Base-by-base conservation (phyloP, 306 rosid species). In the Corylus avellana region DNA sequence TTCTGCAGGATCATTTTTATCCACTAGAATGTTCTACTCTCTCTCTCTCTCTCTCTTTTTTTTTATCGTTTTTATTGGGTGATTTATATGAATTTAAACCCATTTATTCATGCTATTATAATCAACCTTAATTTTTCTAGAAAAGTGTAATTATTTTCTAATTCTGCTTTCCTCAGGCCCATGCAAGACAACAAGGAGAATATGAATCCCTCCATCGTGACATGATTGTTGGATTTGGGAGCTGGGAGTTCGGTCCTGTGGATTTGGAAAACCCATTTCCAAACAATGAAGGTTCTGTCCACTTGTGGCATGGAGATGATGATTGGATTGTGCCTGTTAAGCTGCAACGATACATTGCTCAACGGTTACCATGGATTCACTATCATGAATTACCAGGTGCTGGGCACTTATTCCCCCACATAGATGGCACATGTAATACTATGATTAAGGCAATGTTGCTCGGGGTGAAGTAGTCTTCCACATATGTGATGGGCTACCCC, bases 281-380 rank as follows among this genome's bases (percentile, higher is more conserved):
- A 39, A 83, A 66, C 51, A 87, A 84, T 27, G 97, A 91, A 82
- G 94, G 89, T 57, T 86, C 90, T 0, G 91, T 92, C 61, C 97
- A 94, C 83, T 27, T 94, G 76, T 94, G 97, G 97, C 98, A 94
- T 0, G 98, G 98, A 61, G 97, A 88, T 22, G 91, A 94, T 0
- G 98, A 94, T 86, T 0, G 17, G 67, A 1, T 92, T 25, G 95
- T 88, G 57, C 93, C 92, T 25, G 91, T 83, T 64, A 80, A 74
- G 7, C 67, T 85, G 62, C 92, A 91, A 66, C 85, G 92, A 50
- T 78, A 87, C 85, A 90, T 92, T 77, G 91, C 78, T 0, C 86
- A 90, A 75, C 84, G 58, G 39, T 92, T 94, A 72, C 92, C 96
- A 1, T 94, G 98, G 97, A 87, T 94, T 83, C 90, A 59, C 17